phyloP scores from a whole-genome alignment of 2,329 filamentous ascomycete species.

The Aspergillus amoenus region DNA sequence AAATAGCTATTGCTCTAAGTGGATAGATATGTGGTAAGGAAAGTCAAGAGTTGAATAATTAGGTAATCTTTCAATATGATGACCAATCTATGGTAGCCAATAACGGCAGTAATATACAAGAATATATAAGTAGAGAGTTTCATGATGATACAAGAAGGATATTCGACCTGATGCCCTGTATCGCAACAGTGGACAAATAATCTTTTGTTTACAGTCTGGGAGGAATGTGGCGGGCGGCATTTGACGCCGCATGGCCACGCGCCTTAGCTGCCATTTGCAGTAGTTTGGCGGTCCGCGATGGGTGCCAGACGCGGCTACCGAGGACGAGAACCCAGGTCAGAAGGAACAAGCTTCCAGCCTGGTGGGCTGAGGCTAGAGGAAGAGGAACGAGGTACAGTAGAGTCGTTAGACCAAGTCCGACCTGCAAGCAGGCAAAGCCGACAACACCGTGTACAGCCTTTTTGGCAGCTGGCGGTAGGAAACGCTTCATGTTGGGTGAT shows the following conservation, averaged over 20 bases:
- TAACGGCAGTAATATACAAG: constrained; percentile 3
- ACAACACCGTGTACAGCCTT: constrained; percentile 77
- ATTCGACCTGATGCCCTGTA: background rate
- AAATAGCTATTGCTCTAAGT: too few species aligned
- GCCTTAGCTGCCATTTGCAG: constrained; percentile 50
- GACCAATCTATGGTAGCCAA: background rate
- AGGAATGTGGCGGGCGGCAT: constrained; percentile 23
- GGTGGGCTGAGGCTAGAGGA: constrained; percentile 83
- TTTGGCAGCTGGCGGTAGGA: constrained; percentile 56
- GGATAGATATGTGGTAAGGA: background rate
- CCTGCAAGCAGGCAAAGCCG: constrained; percentile 79
- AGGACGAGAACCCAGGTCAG: constrained; percentile 79
- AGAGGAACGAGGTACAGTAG: constrained; percentile 92
- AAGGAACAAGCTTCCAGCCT: constrained; percentile 83
- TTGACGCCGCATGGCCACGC: constrained; percentile 27
- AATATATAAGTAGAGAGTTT: constrained; percentile 18
- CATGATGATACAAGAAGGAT: constrained; percentile 22
- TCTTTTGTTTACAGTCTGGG: constrained; percentile 17
- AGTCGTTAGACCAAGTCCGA: constrained; percentile 82
- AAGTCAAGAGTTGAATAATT: background rate
- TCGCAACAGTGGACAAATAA: too few species aligned
- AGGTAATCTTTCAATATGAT: background rate
- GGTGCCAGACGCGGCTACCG: constrained; percentile 73
- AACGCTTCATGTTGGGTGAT: constrained; percentile 61
- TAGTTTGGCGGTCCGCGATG: constrained; percentile 62